Evolutionary conservation across 1,284 basidiomycete species (phyloP), one percentile per base, ranked within the genome.

Genomic region (Megacollybia platyphylla): DNA sequence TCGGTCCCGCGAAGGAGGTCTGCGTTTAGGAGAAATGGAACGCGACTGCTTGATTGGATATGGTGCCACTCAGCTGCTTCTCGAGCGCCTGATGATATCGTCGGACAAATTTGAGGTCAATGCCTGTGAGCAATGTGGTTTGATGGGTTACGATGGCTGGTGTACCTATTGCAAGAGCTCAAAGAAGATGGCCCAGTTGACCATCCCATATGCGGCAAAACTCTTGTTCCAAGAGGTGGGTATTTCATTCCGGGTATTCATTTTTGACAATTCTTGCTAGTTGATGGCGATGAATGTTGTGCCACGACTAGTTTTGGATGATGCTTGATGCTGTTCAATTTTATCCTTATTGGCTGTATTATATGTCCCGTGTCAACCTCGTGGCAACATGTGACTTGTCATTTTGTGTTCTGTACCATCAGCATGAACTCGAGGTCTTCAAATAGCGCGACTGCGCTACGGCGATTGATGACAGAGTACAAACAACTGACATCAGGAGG

Each of bases 1-100:
- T 64, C 81, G 96, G 44, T 96, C 91, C 39, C 80, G 96, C 47
- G 96, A 98, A 62, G 96, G 96, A 56, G 96, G 96, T 49, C 67
- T 99, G 49, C 88, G 96, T 45, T 71, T 99, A 11, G 96, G 96
- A 46, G 96, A 99, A 66, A 98, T 99, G 96, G 96, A 98, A 58
- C 83, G 96, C 41, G 96, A 98, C 62, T 98, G 90, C 59, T 68
- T 93, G 24, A 92, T 93, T 55, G 91, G 90, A 42, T 94, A 97
- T 54, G 93, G 93, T 15, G 96, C 96, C 1, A 96, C 93, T 1
- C 94, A 98, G 57, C 73, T 99, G 36, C 67, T 98, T 15, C 76
- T 98, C 6, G 96, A 97, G 63, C 84, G 96, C 15, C 73, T 98
- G 11, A 98, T 98, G 94, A 91, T 98, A 48, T 96, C 90, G 9